Conservation (phyloP, 805 yeast genomes). For the Schizosaccharomyces osmophilus region DNA sequence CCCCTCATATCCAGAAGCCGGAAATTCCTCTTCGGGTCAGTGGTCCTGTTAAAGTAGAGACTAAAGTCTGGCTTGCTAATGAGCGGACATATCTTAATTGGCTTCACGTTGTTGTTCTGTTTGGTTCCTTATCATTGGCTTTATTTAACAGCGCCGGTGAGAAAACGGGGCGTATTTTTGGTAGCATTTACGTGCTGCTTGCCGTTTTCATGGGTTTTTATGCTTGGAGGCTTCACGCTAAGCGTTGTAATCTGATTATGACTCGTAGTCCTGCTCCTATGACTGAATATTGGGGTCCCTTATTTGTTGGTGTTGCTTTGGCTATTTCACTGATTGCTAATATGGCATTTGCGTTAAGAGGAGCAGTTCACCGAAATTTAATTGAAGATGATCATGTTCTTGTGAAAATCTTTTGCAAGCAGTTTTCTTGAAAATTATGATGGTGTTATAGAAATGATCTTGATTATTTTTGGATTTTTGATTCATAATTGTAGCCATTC, state of each 20-base stretch:
- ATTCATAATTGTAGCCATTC: no score
- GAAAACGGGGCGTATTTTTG: constrained; percentile 1
- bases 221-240: neutral
- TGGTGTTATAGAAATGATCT: no score
- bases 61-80: constrained; percentile 95
- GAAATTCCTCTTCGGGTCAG: constrained; percentile 31
- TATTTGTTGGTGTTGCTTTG: neutral
- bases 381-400: neutral
- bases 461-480: no score
- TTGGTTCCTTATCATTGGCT: constrained; percentile 65
- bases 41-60: constrained; percentile 83
- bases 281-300: neutral
- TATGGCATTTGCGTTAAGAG: neutral
- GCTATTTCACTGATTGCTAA: neutral
- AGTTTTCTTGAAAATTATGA: no score
- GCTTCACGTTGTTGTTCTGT: constrained; percentile 68
- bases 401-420: neutral
- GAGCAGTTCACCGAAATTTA: neutral
- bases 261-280: neutral
- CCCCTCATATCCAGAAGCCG: constrained; percentile 6
- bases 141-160: constrained; percentile 42
- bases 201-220: neutral
- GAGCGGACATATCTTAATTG: constrained; percentile 93
- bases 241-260: neutral
- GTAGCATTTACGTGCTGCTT: neutral